Conservation (phyloP, 1,139 yeast species). For the Sugiyamaella paludigena region DNA sequence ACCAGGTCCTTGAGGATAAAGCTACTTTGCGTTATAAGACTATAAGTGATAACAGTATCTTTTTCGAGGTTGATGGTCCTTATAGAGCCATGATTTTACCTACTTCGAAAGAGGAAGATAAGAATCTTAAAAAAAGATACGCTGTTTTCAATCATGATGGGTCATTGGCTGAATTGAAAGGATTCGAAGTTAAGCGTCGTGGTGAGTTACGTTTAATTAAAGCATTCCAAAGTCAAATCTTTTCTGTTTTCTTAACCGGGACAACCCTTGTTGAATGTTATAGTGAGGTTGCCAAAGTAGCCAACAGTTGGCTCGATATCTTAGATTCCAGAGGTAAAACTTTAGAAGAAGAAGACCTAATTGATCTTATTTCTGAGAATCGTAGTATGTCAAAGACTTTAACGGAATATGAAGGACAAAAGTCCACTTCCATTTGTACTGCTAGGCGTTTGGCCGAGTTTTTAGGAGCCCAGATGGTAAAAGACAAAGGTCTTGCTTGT, state of each 20-base stretch:
- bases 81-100: conserved; percentile 97
- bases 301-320: conserved; percentile 95
- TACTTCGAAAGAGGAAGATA: conserved; percentile 96
- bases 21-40: conserved; percentile 67
- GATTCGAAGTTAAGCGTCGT: conserved; percentile 93
- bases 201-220: conserved; percentile 94
- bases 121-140: conserved; percentile 91
- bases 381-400: conserved; percentile 92
- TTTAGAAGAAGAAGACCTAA: conserved; percentile 90
- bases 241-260: conserved; percentile 88
- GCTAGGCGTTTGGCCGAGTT: conserved; percentile 92
- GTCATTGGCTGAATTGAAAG: conserved; percentile 89
- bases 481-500: conserved; percentile 94
- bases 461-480: conserved; percentile 95
- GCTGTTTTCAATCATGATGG: conserved; percentile 98
- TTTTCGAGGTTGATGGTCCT: conserved; percentile 98
- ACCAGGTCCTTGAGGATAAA: conserved; percentile 80
- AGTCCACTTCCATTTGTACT: conserved; percentile 93
- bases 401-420: conserved; percentile 84
- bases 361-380: conserved; percentile 93
- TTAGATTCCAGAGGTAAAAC: conserved; percentile 82
- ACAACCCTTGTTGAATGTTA: conserved; percentile 75
- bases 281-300: conserved; percentile 84
- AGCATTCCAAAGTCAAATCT: conserved; percentile 92
- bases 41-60: conserved; percentile 86